Evolutionary conservation across 306 rosid genomes (phyloP), one percentile per base, ranked within the genome.

Genomic region (Casuarina glauca): DNA sequence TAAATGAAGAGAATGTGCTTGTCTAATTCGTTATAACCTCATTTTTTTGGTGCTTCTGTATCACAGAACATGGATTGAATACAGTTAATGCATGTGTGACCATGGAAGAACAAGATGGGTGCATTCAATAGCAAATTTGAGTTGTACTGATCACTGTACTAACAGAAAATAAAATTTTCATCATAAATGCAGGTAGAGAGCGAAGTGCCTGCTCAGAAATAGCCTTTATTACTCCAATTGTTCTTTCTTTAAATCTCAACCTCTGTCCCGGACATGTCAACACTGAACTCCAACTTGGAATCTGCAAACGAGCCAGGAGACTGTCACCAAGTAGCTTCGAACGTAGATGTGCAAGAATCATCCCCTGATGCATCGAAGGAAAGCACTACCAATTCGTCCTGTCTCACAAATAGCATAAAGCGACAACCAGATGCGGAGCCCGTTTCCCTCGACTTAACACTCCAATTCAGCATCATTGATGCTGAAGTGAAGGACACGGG

Each of bases 401-500:
- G 87, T 79, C 90, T 84, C 16, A 87, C 88, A 64, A 87, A 79
- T 78, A 76, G 69, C 8, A 38, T 82, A 39, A 89, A 84, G 45
- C 79, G 64, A 26, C 78, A 75, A 81, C 72, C 84, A 49, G 81
- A 88, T 78, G 83, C 73, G 2, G 75, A 72, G 32, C 73, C 86
- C 20, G 44, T 94, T 51, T 86, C 91, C 49, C 96, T 93, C 3
- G 81, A 90, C 85, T 75, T 93, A 76, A 51, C 90, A 6, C 96
- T 93, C 80, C 91, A 84, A 51, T 84, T 88, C 61, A 83, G 74
- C 82, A 57, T 78, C 64, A 13, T 49, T 26, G 86, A 89, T 3
- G 79, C 69, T 6, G 92, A 86, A 41, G 17, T 76, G 75, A 89
- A 86, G 70, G 90, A 80, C 20, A 60, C 73, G 9, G 81, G 84